Conservation (phyloP, 176 grass and related monocot genomes). For the Tuctoria greenei region DNA sequence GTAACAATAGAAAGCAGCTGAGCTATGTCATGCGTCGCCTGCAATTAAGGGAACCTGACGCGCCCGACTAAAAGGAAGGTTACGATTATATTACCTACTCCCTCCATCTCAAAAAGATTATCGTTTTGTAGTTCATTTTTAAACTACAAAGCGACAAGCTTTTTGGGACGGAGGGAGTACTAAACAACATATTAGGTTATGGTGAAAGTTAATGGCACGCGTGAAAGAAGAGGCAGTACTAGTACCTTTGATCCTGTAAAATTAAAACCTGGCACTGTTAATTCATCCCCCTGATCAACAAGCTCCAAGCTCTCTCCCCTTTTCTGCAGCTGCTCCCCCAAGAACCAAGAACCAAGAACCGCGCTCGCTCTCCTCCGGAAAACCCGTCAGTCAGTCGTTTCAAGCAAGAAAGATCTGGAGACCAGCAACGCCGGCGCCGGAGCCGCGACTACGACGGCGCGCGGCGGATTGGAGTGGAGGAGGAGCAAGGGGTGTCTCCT, state of each 20-base stretch:
- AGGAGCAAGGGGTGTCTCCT: no score
- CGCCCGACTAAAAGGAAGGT: not conserved
- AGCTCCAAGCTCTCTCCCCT: not conserved
- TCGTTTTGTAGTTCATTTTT: no score
- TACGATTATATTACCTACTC: not conserved
- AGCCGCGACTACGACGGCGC: no score
- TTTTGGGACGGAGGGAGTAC: no score
- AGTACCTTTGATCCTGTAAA: conserved; percentile 37
- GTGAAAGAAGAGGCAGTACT: conserved; percentile 13
- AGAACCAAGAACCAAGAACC: not conserved
- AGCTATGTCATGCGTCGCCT: not conserved
- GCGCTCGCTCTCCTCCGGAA: not conserved
- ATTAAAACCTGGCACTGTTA: conserved; percentile 35
- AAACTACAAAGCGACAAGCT: no score
- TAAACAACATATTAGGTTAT: not conserved
- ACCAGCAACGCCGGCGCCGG: not conserved
- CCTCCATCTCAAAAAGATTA: no score
- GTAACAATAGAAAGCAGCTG: not conserved
- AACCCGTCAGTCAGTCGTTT: not conserved
- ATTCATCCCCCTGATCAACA: not conserved
- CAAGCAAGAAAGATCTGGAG: conserved; percentile 1
- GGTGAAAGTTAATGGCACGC: not conserved
- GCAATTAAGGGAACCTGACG: not conserved
- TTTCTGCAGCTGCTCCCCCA: no score
- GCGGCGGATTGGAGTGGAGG: not conserved